Percentiles rank a stretch among this genome's conserved stretches.
phyloP scores from a whole-genome alignment of 345 rosid genomes.

The Eucalyptus caleyi region DNA sequence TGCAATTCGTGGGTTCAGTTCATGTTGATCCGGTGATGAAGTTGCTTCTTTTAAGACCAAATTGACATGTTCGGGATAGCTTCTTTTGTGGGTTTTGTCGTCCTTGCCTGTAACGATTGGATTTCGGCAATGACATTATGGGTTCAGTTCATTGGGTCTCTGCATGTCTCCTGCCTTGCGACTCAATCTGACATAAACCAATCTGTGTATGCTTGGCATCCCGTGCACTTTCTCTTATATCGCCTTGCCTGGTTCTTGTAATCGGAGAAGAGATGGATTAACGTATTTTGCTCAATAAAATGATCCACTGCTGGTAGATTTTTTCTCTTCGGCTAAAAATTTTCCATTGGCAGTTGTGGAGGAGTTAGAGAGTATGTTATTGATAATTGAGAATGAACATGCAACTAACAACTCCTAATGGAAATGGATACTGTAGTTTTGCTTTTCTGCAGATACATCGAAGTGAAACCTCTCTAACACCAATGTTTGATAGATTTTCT shows the following conservation, averaged over 20 bases:
- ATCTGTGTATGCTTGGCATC: too few species aligned
- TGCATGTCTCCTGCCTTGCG: too few species aligned
- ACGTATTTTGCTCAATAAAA: neutral
- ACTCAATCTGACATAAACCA: too few species aligned
- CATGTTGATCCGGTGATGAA: too few species aligned
- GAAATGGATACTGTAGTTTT: neutral
- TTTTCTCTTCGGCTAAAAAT: neutral
- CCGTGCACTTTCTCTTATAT: too few species aligned
- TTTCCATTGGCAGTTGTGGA: neutral
- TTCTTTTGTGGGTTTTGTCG: too few species aligned
- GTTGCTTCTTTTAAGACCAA: too few species aligned
- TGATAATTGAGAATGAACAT: neutral
- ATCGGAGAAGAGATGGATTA: neutral
- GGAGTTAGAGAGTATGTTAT: neutral
- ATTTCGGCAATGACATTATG: too few species aligned
- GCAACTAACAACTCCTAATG: neutral
- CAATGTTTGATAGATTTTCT: neutral
- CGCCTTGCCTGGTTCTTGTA: neutral
- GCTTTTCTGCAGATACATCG: neutral
- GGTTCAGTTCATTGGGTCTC: too few species aligned
- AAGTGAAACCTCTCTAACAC: neutral
- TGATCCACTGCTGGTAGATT: neutral
- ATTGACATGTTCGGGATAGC: too few species aligned
- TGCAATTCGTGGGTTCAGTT: too few species aligned
- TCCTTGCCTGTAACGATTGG: too few species aligned